Percentiles rank a stretch among this genome's conserved stretches.
Conservation (phyloP, 2,329 filamentous ascomycete genomes). For the Tolypocladium sp. region DNA sequence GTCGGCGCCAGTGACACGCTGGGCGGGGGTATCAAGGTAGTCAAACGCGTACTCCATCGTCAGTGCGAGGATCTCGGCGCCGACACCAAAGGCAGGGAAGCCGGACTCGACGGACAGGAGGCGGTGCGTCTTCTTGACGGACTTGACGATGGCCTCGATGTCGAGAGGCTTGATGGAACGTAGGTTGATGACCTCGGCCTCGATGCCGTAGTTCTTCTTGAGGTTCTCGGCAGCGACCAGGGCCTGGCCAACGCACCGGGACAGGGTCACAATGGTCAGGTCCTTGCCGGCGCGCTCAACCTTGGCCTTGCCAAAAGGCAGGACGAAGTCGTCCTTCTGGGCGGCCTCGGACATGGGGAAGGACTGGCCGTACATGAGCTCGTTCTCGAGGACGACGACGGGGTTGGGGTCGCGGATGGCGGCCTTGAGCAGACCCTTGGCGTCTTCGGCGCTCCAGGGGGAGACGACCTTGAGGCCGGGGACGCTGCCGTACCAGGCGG, state of each 20-base stretch:
- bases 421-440: constrained; percentile 95
- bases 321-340: constrained; percentile 91
- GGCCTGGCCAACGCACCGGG: constrained; percentile 89
- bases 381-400: constrained; percentile 83
- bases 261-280: constrained; percentile 88
- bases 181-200: constrained; percentile 95
- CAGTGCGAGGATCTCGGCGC: constrained; percentile 84
- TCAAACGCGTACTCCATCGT: constrained; percentile 98
- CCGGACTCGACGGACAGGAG: constrained; percentile 90
- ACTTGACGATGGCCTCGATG: constrained; percentile 89
- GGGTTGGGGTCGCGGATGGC: constrained; percentile 98
- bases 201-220: constrained; percentile 93
- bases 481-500: constrained; percentile 97
- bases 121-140: constrained; percentile 95
- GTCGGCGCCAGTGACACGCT: constrained; percentile 91
- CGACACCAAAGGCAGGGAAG: constrained; percentile 90
- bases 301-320: constrained; percentile 98
- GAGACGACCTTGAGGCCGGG: constrained; percentile 94
- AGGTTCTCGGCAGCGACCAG: constrained; percentile 81
- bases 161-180: constrained; percentile 96
- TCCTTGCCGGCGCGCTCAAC: constrained; percentile 95
- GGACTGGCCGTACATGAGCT: constrained; percentile 81
- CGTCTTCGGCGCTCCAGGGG: constrained; percentile 95
- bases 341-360: constrained; percentile 98
- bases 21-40: constrained; percentile 89